phyloP scores from a whole-genome alignment of 2,329 filamentous ascomycete genomes.

The Nakataea oryzae region DNA sequence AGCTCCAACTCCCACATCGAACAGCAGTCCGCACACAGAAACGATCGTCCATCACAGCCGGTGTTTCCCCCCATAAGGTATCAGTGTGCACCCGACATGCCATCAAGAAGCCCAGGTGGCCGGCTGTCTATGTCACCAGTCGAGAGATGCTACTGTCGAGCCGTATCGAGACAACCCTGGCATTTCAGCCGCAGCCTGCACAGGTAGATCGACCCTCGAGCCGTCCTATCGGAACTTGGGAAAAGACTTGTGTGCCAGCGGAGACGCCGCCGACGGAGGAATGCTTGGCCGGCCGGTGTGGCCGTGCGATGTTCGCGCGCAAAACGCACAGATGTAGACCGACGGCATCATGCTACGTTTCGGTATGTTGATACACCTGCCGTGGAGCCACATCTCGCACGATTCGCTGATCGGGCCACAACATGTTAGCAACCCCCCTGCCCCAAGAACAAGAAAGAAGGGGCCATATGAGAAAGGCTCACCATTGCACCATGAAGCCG shows the following conservation, averaged over 20 bases:
- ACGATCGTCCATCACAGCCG: too few relatives aligned
- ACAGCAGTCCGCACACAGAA: too few relatives aligned
- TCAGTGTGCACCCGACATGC: too few relatives aligned
- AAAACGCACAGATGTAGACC: conserved; percentile 55
- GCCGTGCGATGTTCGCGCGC: conserved; percentile 45
- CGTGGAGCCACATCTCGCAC: conserved; percentile 56
- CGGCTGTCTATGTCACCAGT: not conserved
- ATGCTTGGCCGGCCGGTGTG: conserved; percentile 31
- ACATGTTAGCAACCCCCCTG: not conserved
- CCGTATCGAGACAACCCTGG: not conserved
- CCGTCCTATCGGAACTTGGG: conserved; percentile 31
- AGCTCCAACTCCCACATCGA: too few relatives aligned
- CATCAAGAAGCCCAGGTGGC: too few relatives aligned
- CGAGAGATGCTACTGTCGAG: not conserved
- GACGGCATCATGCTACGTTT: conserved; percentile 40
- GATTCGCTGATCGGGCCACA: conserved; percentile 36
- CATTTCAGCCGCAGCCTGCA: not conserved
- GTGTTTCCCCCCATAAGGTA: too few relatives aligned
- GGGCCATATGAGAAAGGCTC: conserved; percentile 16
- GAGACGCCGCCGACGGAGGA: conserved; percentile 22
- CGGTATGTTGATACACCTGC: conserved; percentile 50
- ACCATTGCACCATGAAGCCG: conserved; percentile 56
- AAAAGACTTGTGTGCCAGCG: conserved; percentile 33
- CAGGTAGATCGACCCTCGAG: not conserved
- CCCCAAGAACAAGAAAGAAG: not conserved